Evolutionary conservation across 179 eudicot species (phyloP), one percentile per base, ranked within the genome.

Genomic region (Gypsophila paniculata): DNA sequence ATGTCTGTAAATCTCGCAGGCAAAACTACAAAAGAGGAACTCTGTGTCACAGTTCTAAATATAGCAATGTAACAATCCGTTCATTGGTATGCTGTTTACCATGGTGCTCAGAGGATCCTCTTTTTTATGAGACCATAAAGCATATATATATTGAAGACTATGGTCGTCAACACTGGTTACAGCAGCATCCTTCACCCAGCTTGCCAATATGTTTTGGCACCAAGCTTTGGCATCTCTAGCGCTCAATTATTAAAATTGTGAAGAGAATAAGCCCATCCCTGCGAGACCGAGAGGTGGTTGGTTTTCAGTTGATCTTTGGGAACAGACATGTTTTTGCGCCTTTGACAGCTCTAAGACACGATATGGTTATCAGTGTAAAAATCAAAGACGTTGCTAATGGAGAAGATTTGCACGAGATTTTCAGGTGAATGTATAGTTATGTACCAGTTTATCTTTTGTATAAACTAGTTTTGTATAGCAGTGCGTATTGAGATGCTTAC

Each of bases 21-120:
- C 89, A 79, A 85, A 82, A 76, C 74, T 87, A 57, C 88, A 84
- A 21, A 89, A 82, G 83, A 85, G 78, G 74, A 76, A 75, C 76
- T 54, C 65, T 58, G 70, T 77, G 68, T 80, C 79, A 72, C 70
- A 58, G 77, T 70, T 25, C 73, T 77, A 55, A 73, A 6, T 25
- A 21, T 29, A 21, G 23, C 46, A 60, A 54, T 58, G 36, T 65
- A 71, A 59, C 39, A 22, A 21, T 25, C 58, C 6, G 8, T 12
- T n/a, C 29, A 8, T 9, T 17, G 19, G 44, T 39, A 64, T 39
- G 51, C 6, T 38, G 23, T 25, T 63, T 11, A 23, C 12, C 19
- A 64, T 19, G 29, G 7, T 38, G 23, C 49, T 63, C 19, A 23
- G 36, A 60, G 29, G 26, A 57, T 6, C 26, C 61, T 54, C 58